Evolutionary conservation across 2,329 filamentous ascomycete species (phyloP), one percentile per base, ranked within the genome.

Genomic region (Colletotrichum sp.): DNA sequence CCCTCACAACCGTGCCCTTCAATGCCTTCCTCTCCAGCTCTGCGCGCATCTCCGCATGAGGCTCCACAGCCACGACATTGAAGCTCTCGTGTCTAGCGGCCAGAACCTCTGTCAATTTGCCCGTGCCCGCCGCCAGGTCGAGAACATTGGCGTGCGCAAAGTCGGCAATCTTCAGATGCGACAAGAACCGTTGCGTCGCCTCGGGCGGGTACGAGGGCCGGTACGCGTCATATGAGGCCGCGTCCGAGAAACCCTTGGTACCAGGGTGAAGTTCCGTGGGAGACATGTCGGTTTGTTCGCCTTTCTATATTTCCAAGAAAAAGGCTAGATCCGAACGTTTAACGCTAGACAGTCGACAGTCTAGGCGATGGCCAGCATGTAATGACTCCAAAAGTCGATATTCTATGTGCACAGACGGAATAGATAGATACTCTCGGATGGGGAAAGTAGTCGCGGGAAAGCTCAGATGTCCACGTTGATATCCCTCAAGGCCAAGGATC

Each of bases 51-150:
- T 87, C 88, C 71, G 84, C 85, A 79, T 94, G 90, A 28, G 93
- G 93, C 83, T 94, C 89, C 65, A 95, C 85, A 62, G 92, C 90
- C 61, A 92, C 80, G 77, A 95, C 86, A 56, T 90, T 80, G 83
- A 90, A 94, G 8, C 84, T 80, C 82, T 95, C 94, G 1, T 88
- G 85, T 34, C 93, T 85, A 16, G 82, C 84, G 8, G 91, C 90
- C 38, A 95, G 86, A 21, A 89, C 79, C 81, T 93, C 91, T 0
- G 93, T 94, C 80, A 94, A 92, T 80, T 94, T 94, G 30, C 93
- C 93, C 1, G 93, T 94, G 1, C 93, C 93, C 5, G 92, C 91
- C 2, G 89, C 93, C 21, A 95, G 85, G 81, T 95, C 93, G 28
- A 94, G 82, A 55, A 94, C 83, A 60, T 83, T 87, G 16, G 89